Percentiles rank a stretch among this genome's conserved stretches.
phyloP scores from a whole-genome alignment of 129 eudicot genomes.

The Helichrysum umbraculigerum region DNA sequence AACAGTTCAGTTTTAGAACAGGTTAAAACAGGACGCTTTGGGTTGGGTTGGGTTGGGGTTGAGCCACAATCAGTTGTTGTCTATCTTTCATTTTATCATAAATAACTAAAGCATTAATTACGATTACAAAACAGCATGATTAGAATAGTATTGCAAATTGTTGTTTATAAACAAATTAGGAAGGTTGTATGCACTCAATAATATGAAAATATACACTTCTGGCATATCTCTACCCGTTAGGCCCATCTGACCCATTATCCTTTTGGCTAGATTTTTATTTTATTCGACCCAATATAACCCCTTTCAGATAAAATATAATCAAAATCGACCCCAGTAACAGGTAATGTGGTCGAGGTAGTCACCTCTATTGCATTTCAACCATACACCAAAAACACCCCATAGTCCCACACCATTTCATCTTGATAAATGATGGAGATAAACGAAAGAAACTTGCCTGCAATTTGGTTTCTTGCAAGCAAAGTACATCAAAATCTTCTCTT shows the following conservation, averaged over 20 bases:
- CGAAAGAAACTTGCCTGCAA: conserved; percentile 56
- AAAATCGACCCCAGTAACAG: not conserved
- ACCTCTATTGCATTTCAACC: not conserved
- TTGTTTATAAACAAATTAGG: not conserved
- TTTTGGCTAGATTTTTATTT: not conserved
- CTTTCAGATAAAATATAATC: not conserved
- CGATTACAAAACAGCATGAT: not conserved
- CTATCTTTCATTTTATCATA: not conserved
- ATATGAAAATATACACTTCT: no score
- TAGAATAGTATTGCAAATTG: not conserved
- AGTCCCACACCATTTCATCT: not conserved
- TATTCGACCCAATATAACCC: not conserved
- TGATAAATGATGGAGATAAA: not conserved
- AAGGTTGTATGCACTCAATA: not conserved
- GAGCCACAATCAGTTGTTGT: not conserved
- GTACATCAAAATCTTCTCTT: conserved; percentile 89
- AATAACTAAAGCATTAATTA: not conserved
- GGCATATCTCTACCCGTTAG: not conserved
- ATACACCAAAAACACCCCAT: not conserved
- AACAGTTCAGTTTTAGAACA: not conserved
- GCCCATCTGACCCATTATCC: not conserved
- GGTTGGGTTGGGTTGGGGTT: not conserved
- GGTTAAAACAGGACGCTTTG: not conserved
- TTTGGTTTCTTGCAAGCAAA: conserved; percentile 98
- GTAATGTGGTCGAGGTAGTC: not conserved